Conservation (phyloP, 345 rosid genomes). For the Arabidopsis thaliana region TAIR10.1 NC_003070.9:9206501-9207000, state of each 20-base stretch:
- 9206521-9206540: conserved; percentile 84
- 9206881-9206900: conserved; percentile 59
- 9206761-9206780: not conserved
- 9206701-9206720: conserved; percentile 82
- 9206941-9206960: not conserved
- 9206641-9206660: not conserved
- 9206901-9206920: not conserved
- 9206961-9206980: not conserved
- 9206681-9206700: conserved; percentile 77
- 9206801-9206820: conserved; percentile 52
- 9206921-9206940: not conserved
- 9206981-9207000: conserved; percentile 60
- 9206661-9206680: conserved; percentile 63
- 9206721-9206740: conserved; percentile 67
- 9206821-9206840: conserved; percentile 74
- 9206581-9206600: not conserved
- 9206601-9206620: not conserved
- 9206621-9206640: conserved; percentile 17
- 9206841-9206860: conserved; percentile 78
- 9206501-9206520: conserved; percentile 91
- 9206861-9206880: conserved; percentile 77
- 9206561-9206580: conserved; percentile 86
- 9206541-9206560: conserved; percentile 92
- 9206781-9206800: not conserved
- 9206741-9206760: not conserved